Percentiles rank a stretch among this genome's conserved stretches.
Conservation (phyloP, 345 rosid genomes). For the Lepidium didymum region DNA sequence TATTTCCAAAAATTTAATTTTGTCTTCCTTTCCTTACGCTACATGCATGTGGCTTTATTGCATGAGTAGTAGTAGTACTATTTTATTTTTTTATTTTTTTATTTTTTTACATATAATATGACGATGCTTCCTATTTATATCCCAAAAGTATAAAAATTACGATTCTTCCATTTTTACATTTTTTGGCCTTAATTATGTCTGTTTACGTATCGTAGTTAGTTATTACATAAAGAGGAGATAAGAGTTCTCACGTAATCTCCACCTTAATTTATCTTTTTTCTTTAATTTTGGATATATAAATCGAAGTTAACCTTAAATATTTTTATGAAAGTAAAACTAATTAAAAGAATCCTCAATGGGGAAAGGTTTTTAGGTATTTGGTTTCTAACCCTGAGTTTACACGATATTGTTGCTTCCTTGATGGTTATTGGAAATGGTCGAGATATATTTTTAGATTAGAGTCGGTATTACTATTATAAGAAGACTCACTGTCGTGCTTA, state of each 20-base stretch:
- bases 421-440: no score
- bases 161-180: constrained; percentile 3
- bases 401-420: no score
- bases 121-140: neutral
- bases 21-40: constrained; percentile 35
- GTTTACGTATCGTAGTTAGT: constrained; percentile 1
- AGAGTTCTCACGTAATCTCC: constrained; percentile 18
- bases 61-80: constrained; percentile 19
- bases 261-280: neutral
- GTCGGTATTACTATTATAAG: no score
- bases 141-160: neutral
- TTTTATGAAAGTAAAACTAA: neutral
- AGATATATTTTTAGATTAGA: no score
- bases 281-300: neutral
- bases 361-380: no score
- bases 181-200: neutral
- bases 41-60: constrained; percentile 38
- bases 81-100: neutral
- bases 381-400: no score
- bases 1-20: constrained; percentile 26
- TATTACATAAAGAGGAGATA: neutral
- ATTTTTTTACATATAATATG: neutral
- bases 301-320: neutral
- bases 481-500: no score
- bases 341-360: no score